A percentile compares a stretch with the other conserved stretches of the same genome.
phyloP scores from a whole-genome alignment of 208 protist genomes.

The Trypanosoma boissoni region DNA sequence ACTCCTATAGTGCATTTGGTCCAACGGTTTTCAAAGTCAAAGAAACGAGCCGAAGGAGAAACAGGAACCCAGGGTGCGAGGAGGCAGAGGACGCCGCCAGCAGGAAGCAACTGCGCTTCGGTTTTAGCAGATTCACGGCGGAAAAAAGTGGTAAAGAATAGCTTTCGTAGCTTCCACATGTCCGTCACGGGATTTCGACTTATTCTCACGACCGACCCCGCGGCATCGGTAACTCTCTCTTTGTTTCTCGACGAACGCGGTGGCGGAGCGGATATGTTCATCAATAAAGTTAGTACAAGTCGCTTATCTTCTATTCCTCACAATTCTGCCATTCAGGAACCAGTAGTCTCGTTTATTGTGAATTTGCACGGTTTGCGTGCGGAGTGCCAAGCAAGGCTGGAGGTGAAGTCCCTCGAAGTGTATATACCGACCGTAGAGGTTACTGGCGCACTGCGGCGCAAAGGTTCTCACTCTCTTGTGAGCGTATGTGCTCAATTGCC shows the following conservation, averaged over 20 bases:
- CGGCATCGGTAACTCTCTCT: constrained; percentile 57
- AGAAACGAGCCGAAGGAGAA: too few species aligned
- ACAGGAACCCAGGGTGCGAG: neutral
- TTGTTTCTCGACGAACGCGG: constrained; percentile 62
- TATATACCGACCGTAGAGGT: constrained; percentile 56
- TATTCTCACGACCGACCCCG: constrained; percentile 65
- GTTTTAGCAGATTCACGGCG: neutral
- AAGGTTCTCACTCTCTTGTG: constrained; percentile 20
- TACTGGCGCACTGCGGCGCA: constrained; percentile 34
- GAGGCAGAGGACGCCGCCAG: neutral
- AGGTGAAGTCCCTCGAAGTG: constrained; percentile 86
- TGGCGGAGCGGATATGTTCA: constrained; percentile 40
- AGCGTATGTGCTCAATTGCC: constrained; percentile 51
- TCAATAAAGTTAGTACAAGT: constrained; percentile 33
- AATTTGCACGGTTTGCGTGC: constrained; percentile 45
- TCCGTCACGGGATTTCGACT: constrained; percentile 59
- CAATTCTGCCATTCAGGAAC: too few species aligned
- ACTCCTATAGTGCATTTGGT: too few species aligned
- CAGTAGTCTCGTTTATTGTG: constrained; percentile 37
- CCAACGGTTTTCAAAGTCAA: too few species aligned
- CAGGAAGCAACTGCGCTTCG: neutral
- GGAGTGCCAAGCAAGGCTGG: constrained; percentile 84
- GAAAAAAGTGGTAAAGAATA: constrained; percentile 1
- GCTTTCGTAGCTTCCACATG: constrained; percentile 44
- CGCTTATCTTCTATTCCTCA: constrained; percentile 7